phyloP scores from a whole-genome alignment of 345 rosid genomes.

The Syzygium grande region DNA sequence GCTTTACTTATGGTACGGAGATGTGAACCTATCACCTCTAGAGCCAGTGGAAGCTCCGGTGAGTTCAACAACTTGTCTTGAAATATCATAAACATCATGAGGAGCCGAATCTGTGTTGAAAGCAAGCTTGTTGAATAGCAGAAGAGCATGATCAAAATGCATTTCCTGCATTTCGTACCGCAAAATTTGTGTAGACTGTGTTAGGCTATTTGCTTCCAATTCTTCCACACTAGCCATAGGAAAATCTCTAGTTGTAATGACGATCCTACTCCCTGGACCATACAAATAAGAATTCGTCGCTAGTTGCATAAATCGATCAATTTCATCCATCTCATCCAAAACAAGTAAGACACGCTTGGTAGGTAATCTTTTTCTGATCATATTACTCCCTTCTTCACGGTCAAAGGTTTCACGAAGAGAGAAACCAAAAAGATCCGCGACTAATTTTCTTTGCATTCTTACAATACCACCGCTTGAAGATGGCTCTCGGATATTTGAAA shows the following conservation, averaged over 20 bases:
- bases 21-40: neutral
- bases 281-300: neutral
- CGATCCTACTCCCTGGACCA: neutral
- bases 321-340: neutral
- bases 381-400: neutral
- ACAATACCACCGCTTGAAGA: neutral
- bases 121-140: neutral
- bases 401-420: neutral
- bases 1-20: neutral
- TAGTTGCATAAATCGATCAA: neutral
- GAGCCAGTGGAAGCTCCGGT: neutral
- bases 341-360: neutral
- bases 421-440: neutral
- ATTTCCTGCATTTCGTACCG: neutral
- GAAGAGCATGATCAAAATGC: neutral
- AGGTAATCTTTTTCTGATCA: neutral
- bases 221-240: neutral
- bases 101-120: neutral
- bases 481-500: neutral
- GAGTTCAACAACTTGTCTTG: neutral
- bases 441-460: neutral
- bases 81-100: neutral
- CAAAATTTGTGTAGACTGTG: too few relatives aligned
- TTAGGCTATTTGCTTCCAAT: neutral
- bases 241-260: neutral